Evolutionary conservation across 2,329 filamentous ascomycete species (phyloP).

Genomic region (Fusarium nygamai): DNA sequence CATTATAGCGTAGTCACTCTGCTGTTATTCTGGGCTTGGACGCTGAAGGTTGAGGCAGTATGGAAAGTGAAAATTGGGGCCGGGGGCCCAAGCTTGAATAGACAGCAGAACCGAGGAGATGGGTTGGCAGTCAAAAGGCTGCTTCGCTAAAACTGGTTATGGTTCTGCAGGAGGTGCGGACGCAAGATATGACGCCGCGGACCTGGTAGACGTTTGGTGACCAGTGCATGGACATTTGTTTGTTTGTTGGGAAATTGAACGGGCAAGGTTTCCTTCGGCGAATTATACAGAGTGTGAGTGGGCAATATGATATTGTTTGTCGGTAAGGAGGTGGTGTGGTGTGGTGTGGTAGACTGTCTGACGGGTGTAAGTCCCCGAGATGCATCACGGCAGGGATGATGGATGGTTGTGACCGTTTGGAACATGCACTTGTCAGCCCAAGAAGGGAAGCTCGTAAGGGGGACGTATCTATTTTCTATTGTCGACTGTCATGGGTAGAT

Average conservation of each 20-base stretch:
- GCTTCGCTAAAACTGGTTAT: slow-evolving; percentile 6
- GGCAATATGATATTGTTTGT: slow-evolving; percentile 8
- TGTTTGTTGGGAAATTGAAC: not conserved
- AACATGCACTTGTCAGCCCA: not conserved
- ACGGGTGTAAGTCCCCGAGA: not conserved
- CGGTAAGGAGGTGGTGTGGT: slow-evolving; percentile 9
- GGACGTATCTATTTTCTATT: slow-evolving; percentile 8
- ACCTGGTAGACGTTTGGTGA: slow-evolving; percentile 8
- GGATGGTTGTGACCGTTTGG: slow-evolving; percentile 11
- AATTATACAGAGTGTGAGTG: not conserved
- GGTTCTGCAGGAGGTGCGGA: slow-evolving; percentile 15
- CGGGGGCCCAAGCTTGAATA: slow-evolving; percentile 19
- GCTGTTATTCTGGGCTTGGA: slow-evolving; percentile 22
- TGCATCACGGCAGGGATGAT: not conserved
- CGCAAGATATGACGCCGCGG: slow-evolving; percentile 19
- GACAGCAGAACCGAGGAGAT: slow-evolving; percentile 15
- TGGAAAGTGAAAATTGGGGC: not conserved
- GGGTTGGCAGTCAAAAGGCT: slow-evolving; percentile 28
- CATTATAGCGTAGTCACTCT: slow-evolving; percentile 35
- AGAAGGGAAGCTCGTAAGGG: not conserved
- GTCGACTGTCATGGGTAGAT: slow-evolving; percentile 10
- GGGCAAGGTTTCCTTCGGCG: not conserved
- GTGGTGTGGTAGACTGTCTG: not conserved
- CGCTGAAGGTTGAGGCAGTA: not conserved
- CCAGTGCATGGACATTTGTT: slow-evolving; percentile 9